phyloP scores from a whole-genome alignment of 768 basidiomycete species.

The Termitomyces sp. region DNA sequence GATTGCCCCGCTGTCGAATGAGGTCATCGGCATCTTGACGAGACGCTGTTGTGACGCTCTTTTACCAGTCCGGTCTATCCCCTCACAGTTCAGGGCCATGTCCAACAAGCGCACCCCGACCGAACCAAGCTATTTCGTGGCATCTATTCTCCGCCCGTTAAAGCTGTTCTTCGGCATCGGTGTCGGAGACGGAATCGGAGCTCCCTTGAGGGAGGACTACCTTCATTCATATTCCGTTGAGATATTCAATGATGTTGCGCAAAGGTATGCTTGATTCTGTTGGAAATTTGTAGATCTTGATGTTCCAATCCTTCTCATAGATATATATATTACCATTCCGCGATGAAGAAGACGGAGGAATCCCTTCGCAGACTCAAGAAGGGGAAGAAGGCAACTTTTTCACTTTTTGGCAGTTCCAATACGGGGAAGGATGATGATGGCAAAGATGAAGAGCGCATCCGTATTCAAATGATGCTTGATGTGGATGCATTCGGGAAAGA shows the following conservation, averaged over 20 bases:
- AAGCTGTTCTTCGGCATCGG: conserved; percentile 66
- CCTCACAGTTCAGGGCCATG: conserved; percentile 86
- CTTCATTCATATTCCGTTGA: conserved; percentile 47
- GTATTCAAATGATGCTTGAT: conserved; percentile 77
- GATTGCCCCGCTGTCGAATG: conserved; percentile 53
- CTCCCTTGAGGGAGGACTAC: conserved; percentile 48
- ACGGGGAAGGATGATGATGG: conserved; percentile 58
- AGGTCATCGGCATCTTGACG: conserved; percentile 66
- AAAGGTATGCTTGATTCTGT: conserved; percentile 46
- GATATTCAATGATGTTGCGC: conserved; percentile 68
- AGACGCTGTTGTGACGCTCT: conserved; percentile 84
- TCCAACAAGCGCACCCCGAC: conserved; percentile 64
- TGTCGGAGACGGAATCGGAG: conserved; percentile 54
- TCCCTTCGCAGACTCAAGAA: conserved; percentile 83
- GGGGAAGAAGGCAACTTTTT: conserved; percentile 73
- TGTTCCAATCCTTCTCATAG: conserved; percentile 29
- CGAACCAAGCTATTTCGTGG: conserved; percentile 85
- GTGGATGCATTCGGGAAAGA: conserved; percentile 82
- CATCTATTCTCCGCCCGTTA: conserved; percentile 74
- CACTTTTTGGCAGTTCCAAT: conserved; percentile 62
- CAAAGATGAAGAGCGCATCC: conserved; percentile 86
- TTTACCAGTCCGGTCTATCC: conserved; percentile 80
- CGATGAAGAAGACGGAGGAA: conserved; percentile 92
- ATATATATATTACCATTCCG: conserved; percentile 73
- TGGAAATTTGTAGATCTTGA: background rate